Conservation (phyloP, 2,329 filamentous ascomycete species). For the Botryotinia convoluta region DNA sequence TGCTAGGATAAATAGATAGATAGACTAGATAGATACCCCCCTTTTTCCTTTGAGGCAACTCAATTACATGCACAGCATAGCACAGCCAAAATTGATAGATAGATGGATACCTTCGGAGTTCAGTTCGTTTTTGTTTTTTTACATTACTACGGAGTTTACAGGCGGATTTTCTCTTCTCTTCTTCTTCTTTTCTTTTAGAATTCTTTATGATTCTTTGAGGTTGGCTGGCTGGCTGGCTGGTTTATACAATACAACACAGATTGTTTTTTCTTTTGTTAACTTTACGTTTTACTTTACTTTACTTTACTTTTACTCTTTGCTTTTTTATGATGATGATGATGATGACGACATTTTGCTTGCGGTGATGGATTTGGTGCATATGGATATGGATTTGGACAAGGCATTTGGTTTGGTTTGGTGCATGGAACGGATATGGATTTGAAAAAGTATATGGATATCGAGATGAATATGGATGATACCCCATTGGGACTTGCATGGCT, state of each 20-base stretch:
- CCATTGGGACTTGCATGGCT: background rate
- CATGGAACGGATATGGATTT: background rate
- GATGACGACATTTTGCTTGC: background rate
- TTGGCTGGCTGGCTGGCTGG: background rate
- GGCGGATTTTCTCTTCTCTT: background rate
- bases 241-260: background rate
- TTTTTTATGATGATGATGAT: background rate
- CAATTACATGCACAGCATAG: background rate
- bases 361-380: background rate
- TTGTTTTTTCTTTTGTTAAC: slow-evolving; percentile 1
- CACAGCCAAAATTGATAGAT: background rate
- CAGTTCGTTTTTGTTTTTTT: background rate
- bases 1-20: background rate
- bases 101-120: slow-evolving; percentile 11
- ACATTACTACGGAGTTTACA: background rate
- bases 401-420: background rate
- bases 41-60: background rate
- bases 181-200: background rate
- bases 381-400: background rate
- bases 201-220: background rate
- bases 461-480: slow-evolving; percentile 7
- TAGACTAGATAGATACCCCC: background rate
- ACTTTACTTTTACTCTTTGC: background rate
- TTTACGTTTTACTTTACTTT: background rate
- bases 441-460: background rate